Base-by-base conservation (phyloP, 768 basidiomycete genomes). In the Lactifluus piperatus region DNA sequence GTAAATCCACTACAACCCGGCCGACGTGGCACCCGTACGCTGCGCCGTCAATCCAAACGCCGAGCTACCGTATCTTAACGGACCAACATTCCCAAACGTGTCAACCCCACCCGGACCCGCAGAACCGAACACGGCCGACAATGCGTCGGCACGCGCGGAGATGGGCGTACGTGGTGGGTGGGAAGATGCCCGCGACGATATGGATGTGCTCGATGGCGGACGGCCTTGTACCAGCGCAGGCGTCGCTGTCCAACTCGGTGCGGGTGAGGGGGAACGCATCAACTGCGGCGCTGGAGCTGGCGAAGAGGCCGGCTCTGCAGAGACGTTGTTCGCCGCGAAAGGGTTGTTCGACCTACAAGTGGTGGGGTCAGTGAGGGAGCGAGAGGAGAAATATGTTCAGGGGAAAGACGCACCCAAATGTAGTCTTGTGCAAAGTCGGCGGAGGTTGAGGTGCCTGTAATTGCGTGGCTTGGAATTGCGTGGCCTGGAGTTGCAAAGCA, bases 401-500 rank as follows among this genome's bases (percentile, higher is more conserved):
- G 47, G 44, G 10, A 9, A 18, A 2, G 22, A 70, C 81, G 32
- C 65, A 83, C 80, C 86, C 85, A 51, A 86, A 85, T 26, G 51
- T 29, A 24, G 47, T 62, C 48, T 84, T 83, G 20, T 61, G 60
- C 16, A 55, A 44, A 11, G 41, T 13, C 22, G 56, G 60, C 32
- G 50, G 36, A 2, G 45, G 3, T 14, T 58, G 50, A 6, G 26
- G 24, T 11, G 43, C 32, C 37, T 60, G 54, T 0, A 30, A 13
- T 11, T 60, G 53, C 27, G 48, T 4, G 22, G 54, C 53, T 22
- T 60, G 59, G 11, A 51, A 45, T 39, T 59, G 58, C 3, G 88
- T 88, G 3, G 83, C 81, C 61, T 89, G 85, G 0, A 77, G 65
- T 48, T 75, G 66, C 30, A 79, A 65, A 5, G 74, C 77, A 75